These are phyloP conservation scores for Coleophoma eucalyptorum DNA, from an alignment of 2,329 filamentous ascomycete species.

Conservation along the genomic window DNA sequence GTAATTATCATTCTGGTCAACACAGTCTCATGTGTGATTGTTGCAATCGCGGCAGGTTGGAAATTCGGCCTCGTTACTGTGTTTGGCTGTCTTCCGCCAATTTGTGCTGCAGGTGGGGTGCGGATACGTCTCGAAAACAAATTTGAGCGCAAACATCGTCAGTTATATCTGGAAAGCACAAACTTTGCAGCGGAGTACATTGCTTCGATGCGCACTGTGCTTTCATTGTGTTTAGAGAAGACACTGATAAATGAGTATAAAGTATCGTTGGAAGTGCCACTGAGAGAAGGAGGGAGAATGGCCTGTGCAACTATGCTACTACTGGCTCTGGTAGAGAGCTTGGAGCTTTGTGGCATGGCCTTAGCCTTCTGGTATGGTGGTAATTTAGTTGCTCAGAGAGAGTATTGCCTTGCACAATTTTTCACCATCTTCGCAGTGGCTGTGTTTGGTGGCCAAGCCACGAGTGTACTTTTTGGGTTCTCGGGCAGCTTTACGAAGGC, in stretches of 20 bases:
- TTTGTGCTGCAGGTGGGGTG: constrained; percentile 27
- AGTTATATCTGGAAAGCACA: background rate
- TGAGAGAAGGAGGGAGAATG: background rate
- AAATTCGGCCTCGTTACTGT: constrained; percentile 45
- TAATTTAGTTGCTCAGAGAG: constrained; percentile 31
- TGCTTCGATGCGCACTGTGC: background rate
- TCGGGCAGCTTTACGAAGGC: background rate
- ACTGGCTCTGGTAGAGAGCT: background rate
- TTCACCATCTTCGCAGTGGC: constrained; percentile 48
- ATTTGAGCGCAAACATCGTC: background rate
- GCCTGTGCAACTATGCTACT: background rate
- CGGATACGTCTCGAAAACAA: background rate
- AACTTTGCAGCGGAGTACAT: background rate
- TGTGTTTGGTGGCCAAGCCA: constrained; percentile 24
- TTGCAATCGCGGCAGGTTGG: constrained; percentile 44
- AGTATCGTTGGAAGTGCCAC: background rate
- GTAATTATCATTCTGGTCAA: constrained; percentile 43
- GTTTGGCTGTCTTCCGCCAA: constrained; percentile 40
- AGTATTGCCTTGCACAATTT: constrained; percentile 39
- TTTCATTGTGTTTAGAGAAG: background rate
- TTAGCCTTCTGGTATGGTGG: constrained; percentile 55
- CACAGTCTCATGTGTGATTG: constrained; percentile 38
- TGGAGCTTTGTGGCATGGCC: constrained; percentile 36
- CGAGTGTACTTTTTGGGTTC: constrained; percentile 8
- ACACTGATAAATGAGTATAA: background rate